Percentiles rank a stretch among this genome's conserved stretches.
Conservation (phyloP, 805 yeast genomes). For the Pichia cephalocereana region DNA sequence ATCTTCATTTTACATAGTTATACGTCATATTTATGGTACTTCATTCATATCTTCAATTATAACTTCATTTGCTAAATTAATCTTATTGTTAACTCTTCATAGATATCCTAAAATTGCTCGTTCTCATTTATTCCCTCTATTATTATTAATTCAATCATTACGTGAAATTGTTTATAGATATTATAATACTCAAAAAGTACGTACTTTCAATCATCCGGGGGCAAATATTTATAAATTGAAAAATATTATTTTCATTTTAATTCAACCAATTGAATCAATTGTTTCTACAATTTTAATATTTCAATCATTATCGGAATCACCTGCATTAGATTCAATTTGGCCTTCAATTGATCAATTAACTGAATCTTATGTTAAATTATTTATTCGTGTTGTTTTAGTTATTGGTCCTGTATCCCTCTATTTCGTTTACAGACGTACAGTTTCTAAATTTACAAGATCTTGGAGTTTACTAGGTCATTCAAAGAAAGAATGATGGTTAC, state of each 20-base stretch:
- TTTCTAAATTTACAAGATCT: background rate
- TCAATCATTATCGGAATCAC: background rate
- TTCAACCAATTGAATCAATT: background rate
- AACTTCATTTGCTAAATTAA: background rate
- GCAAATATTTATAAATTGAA: background rate
- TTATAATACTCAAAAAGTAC: background rate
- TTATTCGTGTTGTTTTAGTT: background rate
- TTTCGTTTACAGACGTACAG: background rate
- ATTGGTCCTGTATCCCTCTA: background rate
- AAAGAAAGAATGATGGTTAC: background rate
- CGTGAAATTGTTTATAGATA: background rate
- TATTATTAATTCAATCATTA: background rate
- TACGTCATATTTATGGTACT: slow-evolving; percentile 4
- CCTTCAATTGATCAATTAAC: background rate
- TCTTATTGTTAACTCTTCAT: background rate
- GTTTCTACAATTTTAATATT: background rate
- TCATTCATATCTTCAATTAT: background rate
- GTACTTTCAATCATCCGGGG: background rate
- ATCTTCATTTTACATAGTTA: slow-evolving; percentile 14
- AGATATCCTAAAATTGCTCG: background rate
- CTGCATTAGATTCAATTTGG: background rate
- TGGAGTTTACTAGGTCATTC: background rate
- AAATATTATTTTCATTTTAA: background rate
- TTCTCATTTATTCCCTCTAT: background rate
- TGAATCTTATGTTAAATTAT: background rate